Evolutionary conservation across 805 yeast genomes (phyloP).

Genomic region (Starmerella stellata): DNA sequence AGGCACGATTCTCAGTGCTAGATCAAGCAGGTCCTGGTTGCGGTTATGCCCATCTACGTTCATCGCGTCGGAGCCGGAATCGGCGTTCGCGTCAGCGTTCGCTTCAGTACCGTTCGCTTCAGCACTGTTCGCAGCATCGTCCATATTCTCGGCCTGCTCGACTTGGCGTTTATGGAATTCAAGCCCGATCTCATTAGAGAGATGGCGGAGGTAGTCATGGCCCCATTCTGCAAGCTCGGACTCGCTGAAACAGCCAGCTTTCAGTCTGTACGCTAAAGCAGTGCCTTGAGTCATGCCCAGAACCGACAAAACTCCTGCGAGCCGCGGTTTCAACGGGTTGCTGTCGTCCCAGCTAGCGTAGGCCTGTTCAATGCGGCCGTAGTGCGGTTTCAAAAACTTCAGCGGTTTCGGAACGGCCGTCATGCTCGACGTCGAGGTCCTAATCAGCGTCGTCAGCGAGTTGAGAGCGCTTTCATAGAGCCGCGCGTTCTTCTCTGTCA

Average conservation of each 20-base stretch:
- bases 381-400: constrained; percentile 82
- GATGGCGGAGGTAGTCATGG: constrained; percentile 90
- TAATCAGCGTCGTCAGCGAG: constrained; percentile 56
- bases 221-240: constrained; percentile 61
- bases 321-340: constrained; percentile 33
- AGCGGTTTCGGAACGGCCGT: constrained; percentile 98
- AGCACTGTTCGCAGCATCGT: no score
- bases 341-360: constrained; percentile 46
- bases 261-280: constrained; percentile 62
- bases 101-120: constrained; percentile 25
- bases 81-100: constrained; percentile 10
- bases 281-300: constrained; percentile 85
- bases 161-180: constrained; percentile 44
- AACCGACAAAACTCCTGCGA: constrained; percentile 83
- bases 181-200: constrained; percentile 88
- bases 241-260: constrained; percentile 32
- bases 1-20: constrained; percentile 67
- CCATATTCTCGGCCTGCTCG: constrained; percentile 9
- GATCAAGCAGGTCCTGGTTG: constrained; percentile 32
- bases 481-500: constrained; percentile 29
- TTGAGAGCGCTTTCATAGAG: constrained; percentile 46
- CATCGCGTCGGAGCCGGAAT: constrained; percentile 4
- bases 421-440: constrained; percentile 93
- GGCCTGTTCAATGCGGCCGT: constrained; percentile 44
- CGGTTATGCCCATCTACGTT: constrained; percentile 25